These are phyloP conservation scores for Hymenoscyphus linearis DNA, from an alignment of 2,329 filamentous ascomycete genomes.

Conservation along the genomic window DNA sequence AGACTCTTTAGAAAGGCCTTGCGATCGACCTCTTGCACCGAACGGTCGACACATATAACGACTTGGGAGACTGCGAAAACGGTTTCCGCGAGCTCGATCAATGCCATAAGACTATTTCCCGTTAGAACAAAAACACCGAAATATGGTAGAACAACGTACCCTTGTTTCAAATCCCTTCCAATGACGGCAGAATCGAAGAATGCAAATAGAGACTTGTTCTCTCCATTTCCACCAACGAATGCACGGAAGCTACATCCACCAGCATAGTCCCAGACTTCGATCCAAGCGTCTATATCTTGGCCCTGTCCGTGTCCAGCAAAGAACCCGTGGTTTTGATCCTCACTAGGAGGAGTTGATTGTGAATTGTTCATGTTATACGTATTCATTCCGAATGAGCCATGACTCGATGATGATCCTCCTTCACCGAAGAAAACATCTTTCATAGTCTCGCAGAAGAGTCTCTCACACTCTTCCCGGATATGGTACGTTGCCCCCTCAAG, in stretches of 20 bases:
- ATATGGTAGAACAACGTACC: constrained; percentile 49
- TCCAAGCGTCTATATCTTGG: constrained; percentile 30
- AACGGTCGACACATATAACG: constrained; percentile 75
- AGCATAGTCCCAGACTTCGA: constrained; percentile 59
- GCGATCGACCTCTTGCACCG: constrained; percentile 54
- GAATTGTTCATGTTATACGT: constrained; percentile 36
- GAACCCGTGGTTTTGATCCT: constrained; percentile 20
- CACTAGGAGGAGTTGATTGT: constrained; percentile 32
- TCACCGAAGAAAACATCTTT: constrained; percentile 93
- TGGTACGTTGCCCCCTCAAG: constrained; percentile 90
- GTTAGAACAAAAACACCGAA: constrained; percentile 28
- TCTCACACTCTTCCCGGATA: constrained; percentile 99
- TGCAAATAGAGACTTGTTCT: constrained; percentile 73
- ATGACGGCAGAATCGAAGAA: constrained; percentile 77
- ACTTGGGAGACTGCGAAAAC: constrained; percentile 73
- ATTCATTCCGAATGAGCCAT: constrained; percentile 85
- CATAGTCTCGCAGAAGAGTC: constrained; percentile 98
- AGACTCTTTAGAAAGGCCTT: constrained; percentile 73
- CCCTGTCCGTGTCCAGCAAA: constrained; percentile 22
- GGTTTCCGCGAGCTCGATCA: constrained; percentile 80
- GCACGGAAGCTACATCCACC: constrained; percentile 81
- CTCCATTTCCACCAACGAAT: constrained; percentile 68
- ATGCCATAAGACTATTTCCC: constrained; percentile 66
- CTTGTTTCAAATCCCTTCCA: constrained; percentile 76
- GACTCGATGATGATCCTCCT: constrained; percentile 68